These are phyloP conservation scores for Tardiomyces blankii DNA, from an alignment of 1,139 yeast species.

Conservation along the genomic window DNA sequence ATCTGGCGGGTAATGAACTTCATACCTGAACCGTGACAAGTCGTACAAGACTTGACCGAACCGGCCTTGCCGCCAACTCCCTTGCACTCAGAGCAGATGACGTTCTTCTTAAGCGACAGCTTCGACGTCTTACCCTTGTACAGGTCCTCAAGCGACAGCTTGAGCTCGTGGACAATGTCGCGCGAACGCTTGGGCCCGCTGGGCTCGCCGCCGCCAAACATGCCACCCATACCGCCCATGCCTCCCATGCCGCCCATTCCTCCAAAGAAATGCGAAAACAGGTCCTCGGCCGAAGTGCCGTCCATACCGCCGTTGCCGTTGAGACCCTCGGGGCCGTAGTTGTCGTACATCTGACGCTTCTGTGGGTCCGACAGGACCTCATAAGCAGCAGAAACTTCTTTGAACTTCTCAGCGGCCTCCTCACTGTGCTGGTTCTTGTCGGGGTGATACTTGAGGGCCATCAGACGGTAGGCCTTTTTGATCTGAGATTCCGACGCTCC, in stretches of 20 bases:
- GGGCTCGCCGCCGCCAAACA: conserved; percentile 46
- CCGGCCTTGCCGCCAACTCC: conserved; percentile 97
- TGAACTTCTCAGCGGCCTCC: conserved; percentile 90
- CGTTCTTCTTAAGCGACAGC: conserved; percentile 86
- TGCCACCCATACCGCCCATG: conserved; percentile 28
- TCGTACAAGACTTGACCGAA: conserved; percentile 73
- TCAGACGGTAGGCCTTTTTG: conserved; percentile 89
- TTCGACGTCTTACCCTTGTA: conserved; percentile 94
- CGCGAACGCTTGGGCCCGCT: conserved; percentile 67
- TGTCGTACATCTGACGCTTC: conserved; percentile 83
- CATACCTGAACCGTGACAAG: conserved; percentile 87
- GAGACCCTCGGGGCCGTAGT: conserved; percentile 88
- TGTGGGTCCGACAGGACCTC: conserved; percentile 78
- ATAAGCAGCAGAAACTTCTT: conserved; percentile 74
- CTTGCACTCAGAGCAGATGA: conserved; percentile 77
- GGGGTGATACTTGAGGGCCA: conserved; percentile 91
- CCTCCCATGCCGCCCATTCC: conserved; percentile 39
- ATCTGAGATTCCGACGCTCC: conserved; percentile 74
- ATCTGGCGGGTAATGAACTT: conserved; percentile 92
- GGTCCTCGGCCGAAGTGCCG: conserved; percentile 65
- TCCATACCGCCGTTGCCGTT: conserved; percentile 71
- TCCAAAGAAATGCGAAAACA: conserved; percentile 90
- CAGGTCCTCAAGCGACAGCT: conserved; percentile 82
- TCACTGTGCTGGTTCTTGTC: conserved; percentile 83
- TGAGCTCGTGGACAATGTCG: conserved; percentile 82